phyloP scores from a whole-genome alignment of 2,329 filamentous ascomycete genomes.

The Orbilia blumenaviensis region DNA sequence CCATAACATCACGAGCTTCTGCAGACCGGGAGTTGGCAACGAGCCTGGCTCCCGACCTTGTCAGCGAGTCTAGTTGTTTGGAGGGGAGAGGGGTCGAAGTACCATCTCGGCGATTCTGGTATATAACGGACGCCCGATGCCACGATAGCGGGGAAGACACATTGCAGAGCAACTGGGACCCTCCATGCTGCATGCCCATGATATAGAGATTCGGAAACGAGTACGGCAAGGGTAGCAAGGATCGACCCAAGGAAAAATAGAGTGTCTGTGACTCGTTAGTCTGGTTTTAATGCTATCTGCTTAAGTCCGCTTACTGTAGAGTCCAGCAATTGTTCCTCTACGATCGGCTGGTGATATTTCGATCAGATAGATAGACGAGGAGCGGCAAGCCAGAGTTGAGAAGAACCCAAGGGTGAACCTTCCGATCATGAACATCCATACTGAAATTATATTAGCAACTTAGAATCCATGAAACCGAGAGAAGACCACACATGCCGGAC shows the following conservation, averaged over 20 bases:
- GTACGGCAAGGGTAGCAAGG: constrained; percentile 62
- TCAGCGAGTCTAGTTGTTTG: neutral
- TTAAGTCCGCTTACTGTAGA: constrained; percentile 60
- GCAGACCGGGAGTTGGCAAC: constrained; percentile 31
- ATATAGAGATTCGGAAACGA: constrained; percentile 63
- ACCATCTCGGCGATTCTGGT: constrained; percentile 72
- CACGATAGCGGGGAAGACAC: constrained; percentile 64
- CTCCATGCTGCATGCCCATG: constrained; percentile 66
- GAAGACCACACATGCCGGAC: neutral
- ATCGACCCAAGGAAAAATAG: constrained; percentile 65
- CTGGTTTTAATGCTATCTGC: neutral
- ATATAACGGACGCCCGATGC: constrained; percentile 66
- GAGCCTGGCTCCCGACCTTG: constrained; percentile 7
- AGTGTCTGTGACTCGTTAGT: constrained; percentile 57
- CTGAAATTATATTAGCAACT: neutral
- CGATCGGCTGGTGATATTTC: constrained; percentile 72
- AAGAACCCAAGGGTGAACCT: constrained; percentile 69
- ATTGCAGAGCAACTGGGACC: constrained; percentile 68
- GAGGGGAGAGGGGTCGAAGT: constrained; percentile 64
- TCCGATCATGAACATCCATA: constrained; percentile 66
- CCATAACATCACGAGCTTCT: constrained; percentile 68
- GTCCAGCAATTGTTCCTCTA: constrained; percentile 70
- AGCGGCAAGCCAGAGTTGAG: constrained; percentile 69
- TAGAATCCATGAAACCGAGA: neutral
- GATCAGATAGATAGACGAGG: constrained; percentile 71